phyloP scores from a whole-genome alignment of 805 yeast genomes.

The Teunomyces tritomae region DNA sequence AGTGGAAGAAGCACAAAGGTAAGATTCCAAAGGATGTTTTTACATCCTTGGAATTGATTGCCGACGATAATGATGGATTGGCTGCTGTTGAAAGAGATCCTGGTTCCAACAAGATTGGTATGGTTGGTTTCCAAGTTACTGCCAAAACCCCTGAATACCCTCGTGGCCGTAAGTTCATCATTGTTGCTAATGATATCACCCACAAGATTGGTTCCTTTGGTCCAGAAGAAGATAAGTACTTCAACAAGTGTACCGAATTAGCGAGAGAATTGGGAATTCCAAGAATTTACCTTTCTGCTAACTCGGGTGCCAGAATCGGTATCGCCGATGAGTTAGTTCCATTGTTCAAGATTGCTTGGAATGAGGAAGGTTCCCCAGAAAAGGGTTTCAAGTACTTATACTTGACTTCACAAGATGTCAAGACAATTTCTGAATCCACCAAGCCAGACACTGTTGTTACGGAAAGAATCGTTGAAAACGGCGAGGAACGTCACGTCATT shows the following conservation, averaged over 20 bases:
- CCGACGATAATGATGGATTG: slow-evolving; percentile 70
- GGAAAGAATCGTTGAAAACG: slow-evolving; percentile 78
- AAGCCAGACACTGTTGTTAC: slow-evolving; percentile 64
- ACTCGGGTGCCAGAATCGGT: slow-evolving; percentile 99
- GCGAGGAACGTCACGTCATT: slow-evolving; percentile 79
- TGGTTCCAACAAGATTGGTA: slow-evolving; percentile 93
- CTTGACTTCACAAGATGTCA: slow-evolving; percentile 65
- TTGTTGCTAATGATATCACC: slow-evolving; percentile 96
- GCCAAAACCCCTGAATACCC: slow-evolving; percentile 98
- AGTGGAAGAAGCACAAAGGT: slow-evolving; percentile 70
- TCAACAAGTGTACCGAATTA: slow-evolving; percentile 86
- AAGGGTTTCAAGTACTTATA: slow-evolving; percentile 92
- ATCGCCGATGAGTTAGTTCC: slow-evolving; percentile 95
- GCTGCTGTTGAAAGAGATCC: slow-evolving; percentile 93
- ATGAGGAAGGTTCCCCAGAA: slow-evolving; percentile 64
- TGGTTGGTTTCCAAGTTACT: slow-evolving; percentile 92
- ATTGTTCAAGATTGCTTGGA: slow-evolving; percentile 90
- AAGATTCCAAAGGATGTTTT: slow-evolving; percentile 77
- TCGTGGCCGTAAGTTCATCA: slow-evolving; percentile 86
- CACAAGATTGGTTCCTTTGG: slow-evolving; percentile 98
- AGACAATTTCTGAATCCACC: slow-evolving; percentile 55
- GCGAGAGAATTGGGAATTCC: slow-evolving; percentile 93
- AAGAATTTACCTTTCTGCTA: slow-evolving; percentile 92
- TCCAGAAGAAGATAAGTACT: slow-evolving; percentile 90
- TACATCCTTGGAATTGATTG: slow-evolving; percentile 78